Evolutionary conservation across 1,139 yeast genomes (phyloP).

Genomic region (Kodamaea fungicola): DNA sequence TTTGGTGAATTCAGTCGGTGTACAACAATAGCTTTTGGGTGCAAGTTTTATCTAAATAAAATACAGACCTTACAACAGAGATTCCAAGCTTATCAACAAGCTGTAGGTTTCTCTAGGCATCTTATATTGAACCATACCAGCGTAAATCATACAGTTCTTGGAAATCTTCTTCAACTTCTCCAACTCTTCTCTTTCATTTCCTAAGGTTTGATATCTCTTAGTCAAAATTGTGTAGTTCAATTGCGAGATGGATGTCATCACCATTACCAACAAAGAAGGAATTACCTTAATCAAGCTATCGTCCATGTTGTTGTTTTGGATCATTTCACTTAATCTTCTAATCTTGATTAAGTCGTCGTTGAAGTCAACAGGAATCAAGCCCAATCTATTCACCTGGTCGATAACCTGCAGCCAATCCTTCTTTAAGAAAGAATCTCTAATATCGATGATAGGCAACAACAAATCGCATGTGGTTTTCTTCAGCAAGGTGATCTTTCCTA

Average conservation of each 20-base stretch:
- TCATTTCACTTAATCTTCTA: slow-evolving; percentile 41
- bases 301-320: slow-evolving; percentile 49
- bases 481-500: slow-evolving; percentile 39
- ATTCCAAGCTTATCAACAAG: slow-evolving; percentile 68
- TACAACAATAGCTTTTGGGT: too few species aligned
- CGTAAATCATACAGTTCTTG: slow-evolving; percentile 86
- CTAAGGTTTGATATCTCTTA: slow-evolving; percentile 46
- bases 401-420: slow-evolving; percentile 65
- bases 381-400: slow-evolving; percentile 52
- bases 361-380: slow-evolving; percentile 60
- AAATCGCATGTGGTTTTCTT: slow-evolving; percentile 62
- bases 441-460: slow-evolving; percentile 62
- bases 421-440: slow-evolving; percentile 58
- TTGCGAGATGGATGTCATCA: slow-evolving; percentile 75
- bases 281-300: slow-evolving; percentile 74
- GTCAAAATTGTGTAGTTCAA: slow-evolving; percentile 48
- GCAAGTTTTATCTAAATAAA: neutral
- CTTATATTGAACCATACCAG: slow-evolving; percentile 92
- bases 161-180: slow-evolving; percentile 61
- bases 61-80: slow-evolving; percentile 26
- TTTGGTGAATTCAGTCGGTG: slow-evolving; percentile 4
- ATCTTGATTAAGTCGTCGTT: slow-evolving; percentile 35
- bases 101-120: slow-evolving; percentile 92
- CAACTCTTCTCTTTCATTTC: slow-evolving; percentile 53
- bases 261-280: slow-evolving; percentile 75